These are phyloP conservation scores for Claviceps arundinis DNA, from an alignment of 2,329 filamentous ascomycete genomes.

Conservation along the genomic window DNA sequence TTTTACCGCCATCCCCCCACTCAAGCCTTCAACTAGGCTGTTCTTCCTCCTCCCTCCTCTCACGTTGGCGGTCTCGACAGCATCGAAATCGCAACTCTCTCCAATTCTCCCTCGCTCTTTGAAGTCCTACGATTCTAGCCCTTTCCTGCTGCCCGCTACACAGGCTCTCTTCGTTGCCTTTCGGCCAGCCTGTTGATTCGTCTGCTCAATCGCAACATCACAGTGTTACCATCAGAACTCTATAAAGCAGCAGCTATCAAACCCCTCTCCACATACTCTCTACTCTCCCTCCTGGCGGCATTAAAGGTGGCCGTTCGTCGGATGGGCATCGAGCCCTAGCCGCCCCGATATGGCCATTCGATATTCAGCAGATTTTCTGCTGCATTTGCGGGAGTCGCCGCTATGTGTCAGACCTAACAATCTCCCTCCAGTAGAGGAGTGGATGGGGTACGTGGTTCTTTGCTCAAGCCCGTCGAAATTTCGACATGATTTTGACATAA, in stretches of 20 bases:
- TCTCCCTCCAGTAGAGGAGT: conserved; percentile 78
- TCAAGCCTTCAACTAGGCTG: conserved; percentile 1
- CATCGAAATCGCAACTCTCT: neutral
- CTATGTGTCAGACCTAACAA: conserved; percentile 67
- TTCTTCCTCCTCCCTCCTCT: conserved; percentile 1
- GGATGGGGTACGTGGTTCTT: conserved; percentile 67
- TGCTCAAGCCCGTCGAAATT: neutral
- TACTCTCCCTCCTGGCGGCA: conserved; percentile 5
- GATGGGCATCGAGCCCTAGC: conserved; percentile 25
- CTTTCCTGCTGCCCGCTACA: neutral
- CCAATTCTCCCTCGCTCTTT: neutral
- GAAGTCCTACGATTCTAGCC: neutral
- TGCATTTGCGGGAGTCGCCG: conserved; percentile 66
- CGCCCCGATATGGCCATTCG: conserved; percentile 37
- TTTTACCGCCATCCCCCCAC: neutral
- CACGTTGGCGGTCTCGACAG: conserved; percentile 1
- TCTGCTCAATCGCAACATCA: neutral
- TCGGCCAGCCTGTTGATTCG: neutral
- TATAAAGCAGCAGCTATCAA: neutral
- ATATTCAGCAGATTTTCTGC: conserved; percentile 67
- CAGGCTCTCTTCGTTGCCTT: neutral
- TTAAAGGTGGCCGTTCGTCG: conserved; percentile 12
- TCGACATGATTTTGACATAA: too few relatives aligned
- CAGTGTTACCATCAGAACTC: neutral
- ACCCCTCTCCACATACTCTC: neutral